These are phyloP conservation scores for Mucor circinelloides DNA, from an alignment of 371 early-diverging fungal genomes.

Conservation along the genomic window DNA sequence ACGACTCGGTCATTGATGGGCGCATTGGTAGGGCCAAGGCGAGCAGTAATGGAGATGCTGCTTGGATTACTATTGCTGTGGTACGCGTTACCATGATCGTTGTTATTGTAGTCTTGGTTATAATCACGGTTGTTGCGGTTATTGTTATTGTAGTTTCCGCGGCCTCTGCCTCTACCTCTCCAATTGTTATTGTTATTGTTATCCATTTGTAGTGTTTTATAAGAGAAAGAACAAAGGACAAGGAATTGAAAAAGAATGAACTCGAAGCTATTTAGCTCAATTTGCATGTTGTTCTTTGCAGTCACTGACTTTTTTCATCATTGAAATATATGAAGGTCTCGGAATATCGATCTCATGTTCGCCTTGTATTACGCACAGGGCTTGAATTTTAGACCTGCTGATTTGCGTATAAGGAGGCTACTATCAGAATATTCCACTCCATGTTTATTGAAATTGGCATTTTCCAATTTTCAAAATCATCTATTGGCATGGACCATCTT, in stretches of 20 bases:
- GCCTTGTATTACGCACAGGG: too few species aligned
- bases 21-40: slow-evolving; percentile 32
- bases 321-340: background rate
- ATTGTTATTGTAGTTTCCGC: slow-evolving; percentile 29
- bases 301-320: background rate
- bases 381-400: too few species aligned
- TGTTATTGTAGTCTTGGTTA: slow-evolving; percentile 11
- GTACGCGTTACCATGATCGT: slow-evolving; percentile 5
- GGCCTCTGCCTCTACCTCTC: slow-evolving; percentile 19
- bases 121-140: slow-evolving; percentile 18
- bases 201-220: background rate
- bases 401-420: too few species aligned
- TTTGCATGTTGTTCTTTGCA: background rate
- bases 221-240: background rate
- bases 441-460: background rate
- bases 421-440: too few species aligned
- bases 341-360: background rate
- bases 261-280: background rate
- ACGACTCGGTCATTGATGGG: slow-evolving; percentile 7
- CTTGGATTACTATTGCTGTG: background rate
- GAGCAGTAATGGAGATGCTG: slow-evolving; percentile 30
- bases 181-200: slow-evolving; percentile 16
- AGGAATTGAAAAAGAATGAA: background rate
- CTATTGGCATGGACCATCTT: background rate
- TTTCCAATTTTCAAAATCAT: background rate